phyloP scores from a whole-genome alignment of 2,329 filamentous ascomycete genomes.

The Microascus cirrosus region DNA sequence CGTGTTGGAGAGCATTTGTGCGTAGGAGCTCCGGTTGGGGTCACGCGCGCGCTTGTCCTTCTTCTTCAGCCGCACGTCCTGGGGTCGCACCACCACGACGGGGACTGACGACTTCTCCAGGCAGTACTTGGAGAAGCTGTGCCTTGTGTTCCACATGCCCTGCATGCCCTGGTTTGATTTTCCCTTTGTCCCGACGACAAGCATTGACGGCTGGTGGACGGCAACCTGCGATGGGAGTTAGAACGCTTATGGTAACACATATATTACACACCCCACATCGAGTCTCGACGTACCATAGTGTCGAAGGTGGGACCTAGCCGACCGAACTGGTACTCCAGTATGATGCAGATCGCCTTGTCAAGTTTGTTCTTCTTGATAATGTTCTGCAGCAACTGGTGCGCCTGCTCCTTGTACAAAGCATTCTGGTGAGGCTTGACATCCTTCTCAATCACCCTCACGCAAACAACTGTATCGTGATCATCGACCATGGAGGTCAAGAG shows the following conservation, averaged over 20 bases:
- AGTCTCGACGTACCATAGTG: constrained; percentile 56
- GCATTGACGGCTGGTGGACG: constrained; percentile 81
- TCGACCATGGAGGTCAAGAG: constrained; percentile 84
- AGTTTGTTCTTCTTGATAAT: constrained; percentile 69
- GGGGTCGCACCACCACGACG: constrained; percentile 82
- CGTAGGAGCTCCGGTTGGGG: constrained; percentile 63
- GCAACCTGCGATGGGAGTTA: constrained; percentile 52
- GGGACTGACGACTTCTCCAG: constrained; percentile 88
- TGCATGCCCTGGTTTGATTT: constrained; percentile 78
- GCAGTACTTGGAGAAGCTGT: constrained; percentile 89
- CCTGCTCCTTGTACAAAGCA: constrained; percentile 65
- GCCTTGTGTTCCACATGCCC: constrained; percentile 64
- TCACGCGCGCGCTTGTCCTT: constrained; percentile 76
- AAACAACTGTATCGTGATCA: constrained; percentile 88
- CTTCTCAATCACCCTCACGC: constrained; percentile 77
- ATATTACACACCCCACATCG: not conserved
- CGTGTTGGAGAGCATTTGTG: constrained; percentile 60
- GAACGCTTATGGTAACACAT: not conserved
- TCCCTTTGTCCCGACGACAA: constrained; percentile 82
- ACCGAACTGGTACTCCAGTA: constrained; percentile 79
- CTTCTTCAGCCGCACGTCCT: constrained; percentile 80
- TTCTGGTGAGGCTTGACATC: constrained; percentile 58
- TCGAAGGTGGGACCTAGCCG: constrained; percentile 88
- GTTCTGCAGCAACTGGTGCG: constrained; percentile 59
- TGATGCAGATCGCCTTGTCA: constrained; percentile 73